phyloP scores from a whole-genome alignment of 257 asterid species.

The Fraxinus quadrangulata region DNA sequence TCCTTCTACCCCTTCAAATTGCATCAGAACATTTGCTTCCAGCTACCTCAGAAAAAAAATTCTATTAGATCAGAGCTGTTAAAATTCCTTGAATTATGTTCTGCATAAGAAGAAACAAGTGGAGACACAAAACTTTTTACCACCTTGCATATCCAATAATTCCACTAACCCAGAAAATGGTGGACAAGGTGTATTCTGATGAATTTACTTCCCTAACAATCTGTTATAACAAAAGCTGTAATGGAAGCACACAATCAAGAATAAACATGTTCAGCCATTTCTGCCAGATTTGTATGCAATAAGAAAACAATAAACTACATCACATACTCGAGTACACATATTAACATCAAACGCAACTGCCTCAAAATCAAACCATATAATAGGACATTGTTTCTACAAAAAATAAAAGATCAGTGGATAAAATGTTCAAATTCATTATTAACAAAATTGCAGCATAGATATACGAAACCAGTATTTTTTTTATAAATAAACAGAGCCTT shows the following conservation, averaged over 20 bases:
- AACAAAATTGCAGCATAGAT: conserved; percentile 4
- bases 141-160: background rate
- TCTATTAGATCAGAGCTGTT: background rate
- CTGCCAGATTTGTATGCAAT: background rate
- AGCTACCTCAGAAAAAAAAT: background rate
- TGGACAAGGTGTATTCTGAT: background rate
- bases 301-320: background rate
- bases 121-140: background rate
- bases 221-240: conserved; percentile 9
- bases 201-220: background rate
- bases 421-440: conserved; percentile 2
- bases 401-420: conserved; percentile 11
- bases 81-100: background rate
- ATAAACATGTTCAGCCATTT: background rate
- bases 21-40: background rate
- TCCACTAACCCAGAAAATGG: conserved; percentile 12
- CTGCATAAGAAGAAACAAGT: background rate
- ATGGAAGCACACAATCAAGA: background rate
- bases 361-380: conserved; percentile 21
- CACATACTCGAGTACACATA: conserved; percentile 8
- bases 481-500: background rate
- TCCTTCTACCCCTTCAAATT: background rate
- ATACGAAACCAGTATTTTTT: conserved; percentile 2
- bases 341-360: conserved; percentile 10
- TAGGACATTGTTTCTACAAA: background rate